phyloP scores from a whole-genome alignment of 2,329 filamentous ascomycete genomes.

The Aspergillus nomiae region DNA sequence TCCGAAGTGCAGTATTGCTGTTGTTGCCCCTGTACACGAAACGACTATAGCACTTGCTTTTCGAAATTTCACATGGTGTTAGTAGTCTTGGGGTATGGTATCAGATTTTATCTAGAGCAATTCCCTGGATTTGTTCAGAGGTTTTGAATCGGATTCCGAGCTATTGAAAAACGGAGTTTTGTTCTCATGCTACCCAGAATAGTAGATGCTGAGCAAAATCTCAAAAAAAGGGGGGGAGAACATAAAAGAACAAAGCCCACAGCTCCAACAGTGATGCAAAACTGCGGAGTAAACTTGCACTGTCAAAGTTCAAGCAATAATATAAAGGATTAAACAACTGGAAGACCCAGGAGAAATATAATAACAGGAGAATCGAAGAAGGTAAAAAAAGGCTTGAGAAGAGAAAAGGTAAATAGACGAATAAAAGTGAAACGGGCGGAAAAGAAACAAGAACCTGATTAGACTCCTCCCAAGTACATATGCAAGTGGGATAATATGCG shows the following conservation, averaged over 20 bases:
- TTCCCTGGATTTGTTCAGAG: neutral
- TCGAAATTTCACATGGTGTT: neutral
- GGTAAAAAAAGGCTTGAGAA: neutral
- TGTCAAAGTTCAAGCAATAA: neutral
- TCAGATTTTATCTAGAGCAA: neutral
- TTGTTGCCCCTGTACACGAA: neutral
- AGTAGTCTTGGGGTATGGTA: neutral
- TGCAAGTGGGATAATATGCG: conserved; percentile 4
- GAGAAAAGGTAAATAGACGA: neutral
- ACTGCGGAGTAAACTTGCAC: neutral
- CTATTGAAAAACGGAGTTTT: neutral
- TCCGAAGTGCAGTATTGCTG: neutral
- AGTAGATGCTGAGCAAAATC: neutral
- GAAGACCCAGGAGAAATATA: neutral
- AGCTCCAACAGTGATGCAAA: neutral
- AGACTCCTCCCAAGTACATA: conserved; percentile 3
- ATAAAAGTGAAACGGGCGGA: neutral
- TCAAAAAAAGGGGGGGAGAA: neutral
- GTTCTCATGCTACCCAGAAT: neutral
- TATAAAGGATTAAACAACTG: neutral
- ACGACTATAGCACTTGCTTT: neutral
- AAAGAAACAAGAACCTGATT: neutral
- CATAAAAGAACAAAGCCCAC: neutral
- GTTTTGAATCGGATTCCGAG: neutral
- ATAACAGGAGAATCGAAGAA: neutral